Percentiles rank a stretch among this genome's conserved stretches.
phyloP scores from a whole-genome alignment of 129 eudicot genomes.

The Dittrichia graveolens region DNA sequence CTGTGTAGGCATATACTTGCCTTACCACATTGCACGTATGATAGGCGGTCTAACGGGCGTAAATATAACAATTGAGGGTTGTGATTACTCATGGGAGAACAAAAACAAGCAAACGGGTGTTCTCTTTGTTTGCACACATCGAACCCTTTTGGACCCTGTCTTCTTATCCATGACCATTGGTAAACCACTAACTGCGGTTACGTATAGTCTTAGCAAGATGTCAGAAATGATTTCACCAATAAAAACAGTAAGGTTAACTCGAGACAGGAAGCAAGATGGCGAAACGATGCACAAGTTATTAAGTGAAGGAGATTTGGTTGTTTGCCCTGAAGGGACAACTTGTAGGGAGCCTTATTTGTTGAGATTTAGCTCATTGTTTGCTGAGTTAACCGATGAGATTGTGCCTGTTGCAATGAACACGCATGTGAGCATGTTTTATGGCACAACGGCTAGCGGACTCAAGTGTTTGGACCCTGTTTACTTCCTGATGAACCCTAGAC shows the following conservation, averaged over 20 bases:
- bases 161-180: conserved; percentile 55
- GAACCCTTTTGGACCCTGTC: conserved; percentile 86
- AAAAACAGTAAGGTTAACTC: conserved; percentile 61
- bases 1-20: conserved; percentile 54
- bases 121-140: conserved; percentile 83
- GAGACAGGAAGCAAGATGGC: conserved; percentile 62
- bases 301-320: conserved; percentile 78
- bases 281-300: conserved; percentile 58
- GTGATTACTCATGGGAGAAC: conserved; percentile 28
- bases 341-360: conserved; percentile 89
- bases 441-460: conserved; percentile 92
- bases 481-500: conserved; percentile 90
- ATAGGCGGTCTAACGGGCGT: conserved; percentile 58
- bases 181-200: conserved; percentile 74
- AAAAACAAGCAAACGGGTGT: conserved; percentile 51
- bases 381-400: conserved; percentile 81
- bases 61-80: conserved; percentile 38
- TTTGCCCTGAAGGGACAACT: conserved; percentile 96
- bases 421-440: conserved; percentile 80
- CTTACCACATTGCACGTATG: conserved; percentile 52
- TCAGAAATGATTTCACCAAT: conserved; percentile 78
- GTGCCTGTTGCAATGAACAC: conserved; percentile 93
- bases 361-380: conserved; percentile 89
- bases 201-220: conserved; percentile 79
- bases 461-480: conserved; percentile 86